Evolutionary conservation across 2,329 filamentous ascomycete species (phyloP).

Genomic region (Nakataea oryzae): DNA sequence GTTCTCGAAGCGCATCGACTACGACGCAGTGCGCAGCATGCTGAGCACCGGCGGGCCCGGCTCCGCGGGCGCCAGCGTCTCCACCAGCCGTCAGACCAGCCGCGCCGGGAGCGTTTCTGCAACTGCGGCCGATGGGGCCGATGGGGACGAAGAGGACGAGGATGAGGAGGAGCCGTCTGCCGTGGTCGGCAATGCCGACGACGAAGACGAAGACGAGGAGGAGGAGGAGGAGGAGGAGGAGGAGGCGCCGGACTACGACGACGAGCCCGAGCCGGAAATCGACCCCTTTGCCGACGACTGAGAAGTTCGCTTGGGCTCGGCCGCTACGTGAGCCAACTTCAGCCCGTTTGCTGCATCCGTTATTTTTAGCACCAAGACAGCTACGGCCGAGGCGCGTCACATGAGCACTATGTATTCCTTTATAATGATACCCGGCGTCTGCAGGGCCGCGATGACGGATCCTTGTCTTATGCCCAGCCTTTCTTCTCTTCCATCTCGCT

Average conservation of each 20-base stretch:
- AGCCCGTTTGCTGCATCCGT: not conserved
- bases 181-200: slow-evolving; percentile 8
- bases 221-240: slow-evolving; percentile 4
- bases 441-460: not conserved
- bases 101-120: slow-evolving; percentile 19
- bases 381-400: not conserved
- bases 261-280: not conserved
- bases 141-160: slow-evolving; percentile 5
- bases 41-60: slow-evolving; percentile 37
- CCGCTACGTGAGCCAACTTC: not conserved
- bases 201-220: slow-evolving; percentile 6
- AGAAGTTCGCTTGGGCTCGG: not conserved
- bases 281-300: not conserved
- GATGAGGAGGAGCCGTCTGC: slow-evolving; percentile 9
- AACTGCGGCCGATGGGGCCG: not conserved
- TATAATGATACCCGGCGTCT: not conserved
- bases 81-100: slow-evolving; percentile 20
- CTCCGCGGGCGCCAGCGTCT: slow-evolving; percentile 35
- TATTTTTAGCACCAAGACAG: not conserved
- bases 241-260: slow-evolving; percentile 7
- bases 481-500: not conserved
- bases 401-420: not conserved
- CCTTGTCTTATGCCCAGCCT: not conserved
- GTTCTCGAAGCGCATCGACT: slow-evolving; percentile 68
- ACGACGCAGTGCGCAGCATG: slow-evolving; percentile 49